Percentiles rank a stretch among this genome's conserved stretches.
phyloP scores from a whole-genome alignment of 306 rosid species.

The Urtica urens region DNA sequence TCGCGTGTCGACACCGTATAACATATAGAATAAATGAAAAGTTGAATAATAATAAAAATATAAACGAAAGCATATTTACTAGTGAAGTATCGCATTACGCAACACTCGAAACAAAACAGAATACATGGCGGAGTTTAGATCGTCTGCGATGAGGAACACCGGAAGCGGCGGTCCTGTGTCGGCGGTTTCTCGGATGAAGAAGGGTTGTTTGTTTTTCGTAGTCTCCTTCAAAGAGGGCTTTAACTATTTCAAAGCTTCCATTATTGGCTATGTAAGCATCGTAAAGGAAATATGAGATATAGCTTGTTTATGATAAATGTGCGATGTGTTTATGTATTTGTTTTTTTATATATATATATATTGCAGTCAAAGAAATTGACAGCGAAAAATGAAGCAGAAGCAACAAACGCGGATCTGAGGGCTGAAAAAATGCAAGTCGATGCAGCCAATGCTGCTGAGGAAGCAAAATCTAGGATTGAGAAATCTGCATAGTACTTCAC shows the following conservation, averaged over 20 bases:
- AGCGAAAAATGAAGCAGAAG: constrained; percentile 33
- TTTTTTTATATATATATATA: background rate
- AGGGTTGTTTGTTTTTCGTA: constrained; percentile 7
- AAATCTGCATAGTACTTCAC: constrained; percentile 14
- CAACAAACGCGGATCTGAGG: constrained; percentile 23
- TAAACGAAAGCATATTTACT: no score
- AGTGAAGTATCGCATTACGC: no score
- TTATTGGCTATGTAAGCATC: constrained; percentile 15
- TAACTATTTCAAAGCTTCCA: constrained; percentile 23
- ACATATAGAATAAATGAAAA: no score
- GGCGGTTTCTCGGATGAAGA: constrained; percentile 11
- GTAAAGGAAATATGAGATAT: background rate
- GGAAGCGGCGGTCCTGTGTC: background rate
- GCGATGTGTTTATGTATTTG: background rate
- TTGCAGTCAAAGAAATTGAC: constrained; percentile 25
- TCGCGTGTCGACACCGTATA: no score
- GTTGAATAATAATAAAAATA: no score
- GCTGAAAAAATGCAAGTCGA: constrained; percentile 36
- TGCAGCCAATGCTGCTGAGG: constrained; percentile 33
- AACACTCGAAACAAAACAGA: no score
- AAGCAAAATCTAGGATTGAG: constrained; percentile 18
- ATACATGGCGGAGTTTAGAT: constrained; percentile 6
- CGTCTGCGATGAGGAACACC: constrained; percentile 10
- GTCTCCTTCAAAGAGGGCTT: constrained; percentile 23
- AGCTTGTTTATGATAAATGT: background rate